Conservation (phyloP, 2,329 filamentous ascomycete species). For the Chaetomiaceae sp. region DNA sequence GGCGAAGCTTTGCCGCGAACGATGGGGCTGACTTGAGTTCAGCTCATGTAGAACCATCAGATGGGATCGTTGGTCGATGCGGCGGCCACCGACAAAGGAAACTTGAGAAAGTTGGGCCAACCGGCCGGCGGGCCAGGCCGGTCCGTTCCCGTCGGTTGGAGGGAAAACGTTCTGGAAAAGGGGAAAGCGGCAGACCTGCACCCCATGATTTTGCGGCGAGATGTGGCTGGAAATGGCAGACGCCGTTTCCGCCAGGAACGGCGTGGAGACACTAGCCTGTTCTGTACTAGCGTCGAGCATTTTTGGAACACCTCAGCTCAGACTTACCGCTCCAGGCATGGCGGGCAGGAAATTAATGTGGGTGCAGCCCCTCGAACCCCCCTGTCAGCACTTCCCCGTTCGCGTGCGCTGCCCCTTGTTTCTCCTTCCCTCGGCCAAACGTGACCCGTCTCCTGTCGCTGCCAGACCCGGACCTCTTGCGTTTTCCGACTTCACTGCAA, state of each 20-base stretch:
- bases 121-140: conserved; percentile 3
- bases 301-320: conserved; percentile 20
- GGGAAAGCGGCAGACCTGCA: conserved; percentile 11
- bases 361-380: background rate
- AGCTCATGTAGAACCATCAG: no score
- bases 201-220: conserved; percentile 17
- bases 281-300: conserved; percentile 16
- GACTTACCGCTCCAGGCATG: conserved; percentile 7
- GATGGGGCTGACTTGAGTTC: background rate
- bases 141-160: background rate
- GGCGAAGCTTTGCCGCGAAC: background rate
- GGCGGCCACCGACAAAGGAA: background rate
- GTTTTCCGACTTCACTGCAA: background rate
- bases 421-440: conserved; percentile 20
- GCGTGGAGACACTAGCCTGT: conserved; percentile 10
- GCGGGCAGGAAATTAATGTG: conserved; percentile 10
- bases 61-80: background rate
- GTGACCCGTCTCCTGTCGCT: conserved; percentile 12
- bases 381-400: conserved; percentile 15
- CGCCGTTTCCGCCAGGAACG: conserved; percentile 19
- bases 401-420: conserved; percentile 20
- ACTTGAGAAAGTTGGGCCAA: background rate
- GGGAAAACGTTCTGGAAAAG: conserved; percentile 22
- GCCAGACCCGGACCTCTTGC: background rate
- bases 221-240: conserved; percentile 12